Conservation (phyloP, 306 rosid species). For the Acacia crassicarpa region DNA sequence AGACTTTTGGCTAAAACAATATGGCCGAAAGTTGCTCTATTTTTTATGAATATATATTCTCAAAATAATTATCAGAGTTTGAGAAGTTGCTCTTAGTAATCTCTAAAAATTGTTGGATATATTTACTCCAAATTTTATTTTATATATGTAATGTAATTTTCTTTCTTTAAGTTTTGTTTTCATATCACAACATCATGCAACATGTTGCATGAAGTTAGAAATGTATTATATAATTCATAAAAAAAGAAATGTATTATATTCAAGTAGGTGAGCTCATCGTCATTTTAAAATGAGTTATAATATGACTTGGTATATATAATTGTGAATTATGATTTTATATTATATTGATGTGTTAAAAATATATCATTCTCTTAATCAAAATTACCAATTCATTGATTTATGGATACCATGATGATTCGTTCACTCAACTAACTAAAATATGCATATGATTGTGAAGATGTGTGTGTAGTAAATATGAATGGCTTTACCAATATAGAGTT, state of each 20-base stretch:
- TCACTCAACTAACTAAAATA: not conserved
- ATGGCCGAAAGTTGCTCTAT: constrained; percentile 8
- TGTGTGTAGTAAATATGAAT: not conserved
- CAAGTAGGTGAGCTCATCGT: not conserved
- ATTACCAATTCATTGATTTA: not conserved
- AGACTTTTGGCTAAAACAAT: constrained; percentile 28
- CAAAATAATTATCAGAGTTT: constrained; percentile 16
- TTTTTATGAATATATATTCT: constrained; percentile 13
- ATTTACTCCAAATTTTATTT: not conserved
- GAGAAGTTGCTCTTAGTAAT: not conserved
- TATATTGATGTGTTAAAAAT: not conserved
- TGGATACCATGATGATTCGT: not conserved
- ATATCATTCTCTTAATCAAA: not conserved
- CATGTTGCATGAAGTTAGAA: not conserved
- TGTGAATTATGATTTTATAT: not conserved
- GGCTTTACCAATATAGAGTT: too few species aligned
- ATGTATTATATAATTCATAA: not conserved
- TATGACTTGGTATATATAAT: not conserved
- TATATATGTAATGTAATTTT: not conserved
- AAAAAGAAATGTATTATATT: not conserved
- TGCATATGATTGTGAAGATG: too few species aligned
- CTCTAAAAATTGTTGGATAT: not conserved
- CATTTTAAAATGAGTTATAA: not conserved
- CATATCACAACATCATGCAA: not conserved
- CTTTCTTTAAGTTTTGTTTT: not conserved